Evolutionary conservation across 345 rosid species (phyloP).

Genomic region (Citrus glauca): DNA sequence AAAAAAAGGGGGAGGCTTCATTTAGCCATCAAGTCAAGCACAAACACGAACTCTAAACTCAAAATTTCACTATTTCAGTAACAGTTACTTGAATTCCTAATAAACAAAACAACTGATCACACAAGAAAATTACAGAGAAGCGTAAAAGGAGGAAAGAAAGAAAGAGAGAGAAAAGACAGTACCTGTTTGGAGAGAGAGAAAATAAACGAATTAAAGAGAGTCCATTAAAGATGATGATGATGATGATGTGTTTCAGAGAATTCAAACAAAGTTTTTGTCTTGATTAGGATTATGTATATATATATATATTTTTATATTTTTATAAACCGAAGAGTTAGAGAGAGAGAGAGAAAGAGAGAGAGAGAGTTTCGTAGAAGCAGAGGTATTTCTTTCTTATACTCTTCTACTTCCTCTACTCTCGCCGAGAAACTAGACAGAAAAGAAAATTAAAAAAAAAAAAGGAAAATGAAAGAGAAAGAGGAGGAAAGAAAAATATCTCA

Average conservation of each 20-base stretch:
- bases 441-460: background rate
- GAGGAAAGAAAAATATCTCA: background rate
- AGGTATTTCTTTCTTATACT: constrained; percentile 73
- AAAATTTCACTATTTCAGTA: background rate
- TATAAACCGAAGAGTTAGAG: background rate
- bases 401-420: constrained; percentile 77
- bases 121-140: background rate
- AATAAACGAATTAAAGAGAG: constrained; percentile 12
- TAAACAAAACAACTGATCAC: constrained; percentile 1
- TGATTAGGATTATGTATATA: constrained; percentile 15
- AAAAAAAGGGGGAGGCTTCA: background rate
- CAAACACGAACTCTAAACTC: background rate
- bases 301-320: background rate
- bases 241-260: constrained; percentile 1
- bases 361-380: constrained; percentile 76
- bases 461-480: background rate
- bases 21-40: constrained; percentile 16
- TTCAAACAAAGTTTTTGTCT: constrained; percentile 25
- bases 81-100: background rate
- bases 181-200: background rate
- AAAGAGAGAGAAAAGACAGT: background rate
- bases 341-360: constrained; percentile 17
- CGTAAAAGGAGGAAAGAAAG: background rate
- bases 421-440: constrained; percentile 56
- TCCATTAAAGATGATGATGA: constrained; percentile 22